Conservation (phyloP, 2,329 filamentous ascomycete genomes). For the Diaporthe sp. region DNA sequence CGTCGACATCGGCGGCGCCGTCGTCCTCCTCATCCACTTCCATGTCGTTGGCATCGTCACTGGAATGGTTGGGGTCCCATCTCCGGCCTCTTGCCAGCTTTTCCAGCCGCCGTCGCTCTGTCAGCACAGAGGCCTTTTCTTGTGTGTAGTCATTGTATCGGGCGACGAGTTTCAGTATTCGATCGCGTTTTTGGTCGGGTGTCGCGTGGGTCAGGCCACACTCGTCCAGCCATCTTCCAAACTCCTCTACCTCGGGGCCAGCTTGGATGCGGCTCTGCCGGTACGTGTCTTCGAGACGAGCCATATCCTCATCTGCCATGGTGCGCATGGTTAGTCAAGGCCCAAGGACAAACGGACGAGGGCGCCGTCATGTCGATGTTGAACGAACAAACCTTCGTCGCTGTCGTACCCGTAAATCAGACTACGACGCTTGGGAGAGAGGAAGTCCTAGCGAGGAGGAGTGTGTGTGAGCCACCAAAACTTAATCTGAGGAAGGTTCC, state of each 20-base stretch:
- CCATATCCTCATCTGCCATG: slow-evolving; percentile 47
- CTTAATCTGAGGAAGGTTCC: slow-evolving; percentile 25
- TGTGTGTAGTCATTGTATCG: slow-evolving; percentile 72
- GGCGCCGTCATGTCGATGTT: neutral
- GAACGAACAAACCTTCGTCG: slow-evolving; percentile 41
- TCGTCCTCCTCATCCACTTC: slow-evolving; percentile 68
- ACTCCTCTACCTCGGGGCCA: slow-evolving; percentile 87
- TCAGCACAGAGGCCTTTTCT: slow-evolving; percentile 59
- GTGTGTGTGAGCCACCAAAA: slow-evolving; percentile 31
- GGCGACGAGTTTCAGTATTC: slow-evolving; percentile 77
- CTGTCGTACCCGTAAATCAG: slow-evolving; percentile 41
- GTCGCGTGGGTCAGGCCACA: slow-evolving; percentile 71
- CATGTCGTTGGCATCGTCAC: slow-evolving; percentile 66
- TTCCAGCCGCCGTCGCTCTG: slow-evolving; percentile 56
- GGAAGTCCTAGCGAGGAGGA: slow-evolving; percentile 34
- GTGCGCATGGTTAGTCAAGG: neutral
- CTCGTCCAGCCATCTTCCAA: slow-evolving; percentile 85
- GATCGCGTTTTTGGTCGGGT: slow-evolving; percentile 70
- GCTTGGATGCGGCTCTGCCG: slow-evolving; percentile 66
- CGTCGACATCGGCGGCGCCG: slow-evolving; percentile 52
- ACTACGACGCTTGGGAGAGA: slow-evolving; percentile 40
- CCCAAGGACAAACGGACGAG: neutral
- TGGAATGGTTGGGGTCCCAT: slow-evolving; percentile 49
- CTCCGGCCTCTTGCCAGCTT: slow-evolving; percentile 49
- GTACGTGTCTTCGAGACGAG: slow-evolving; percentile 51